Evolutionary conservation across 768 basidiomycete genomes (phyloP).

Genomic region (Podaxis carcinomalis): DNA sequence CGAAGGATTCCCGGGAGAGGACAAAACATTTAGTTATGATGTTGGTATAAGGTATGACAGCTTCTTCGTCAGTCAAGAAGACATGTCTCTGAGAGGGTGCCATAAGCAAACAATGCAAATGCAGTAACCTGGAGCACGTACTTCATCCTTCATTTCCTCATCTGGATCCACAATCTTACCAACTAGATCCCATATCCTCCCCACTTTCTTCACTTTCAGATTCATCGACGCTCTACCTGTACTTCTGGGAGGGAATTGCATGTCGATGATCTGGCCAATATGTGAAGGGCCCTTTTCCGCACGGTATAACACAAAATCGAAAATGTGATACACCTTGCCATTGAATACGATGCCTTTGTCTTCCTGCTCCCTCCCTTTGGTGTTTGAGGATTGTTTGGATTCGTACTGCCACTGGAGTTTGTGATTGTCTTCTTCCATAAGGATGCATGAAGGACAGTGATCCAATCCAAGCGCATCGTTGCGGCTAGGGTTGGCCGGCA

Average conservation of each 20-base stretch:
- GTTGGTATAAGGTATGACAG: slow-evolving; percentile 25
- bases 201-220: slow-evolving; percentile 23
- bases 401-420: slow-evolving; percentile 5
- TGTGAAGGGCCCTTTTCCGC: slow-evolving; percentile 34
- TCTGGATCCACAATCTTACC: slow-evolving; percentile 42
- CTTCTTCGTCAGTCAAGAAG: slow-evolving; percentile 49
- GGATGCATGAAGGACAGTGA: slow-evolving; percentile 50
- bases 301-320: slow-evolving; percentile 57
- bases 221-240: slow-evolving; percentile 42
- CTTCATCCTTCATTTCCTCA: slow-evolving; percentile 51
- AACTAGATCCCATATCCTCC: slow-evolving; percentile 23
- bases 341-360: slow-evolving; percentile 34
- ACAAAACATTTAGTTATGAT: slow-evolving; percentile 50
- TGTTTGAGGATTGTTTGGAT: slow-evolving; percentile 14
- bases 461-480: slow-evolving; percentile 30
- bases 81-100: slow-evolving; percentile 46
- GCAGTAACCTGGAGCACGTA: slow-evolving; percentile 20
- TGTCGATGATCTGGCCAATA: slow-evolving; percentile 11
- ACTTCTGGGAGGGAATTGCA: slow-evolving; percentile 14
- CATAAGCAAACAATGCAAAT: not conserved
- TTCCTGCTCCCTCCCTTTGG: slow-evolving; percentile 26
- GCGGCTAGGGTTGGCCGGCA: not conserved
- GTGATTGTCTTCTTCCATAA: slow-evolving; percentile 21
- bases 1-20: slow-evolving; percentile 30
- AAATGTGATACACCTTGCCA: slow-evolving; percentile 49